phyloP scores from a whole-genome alignment of 495 filamentous ascomycete genomes.

The Aspergillus avenaceus region DNA sequence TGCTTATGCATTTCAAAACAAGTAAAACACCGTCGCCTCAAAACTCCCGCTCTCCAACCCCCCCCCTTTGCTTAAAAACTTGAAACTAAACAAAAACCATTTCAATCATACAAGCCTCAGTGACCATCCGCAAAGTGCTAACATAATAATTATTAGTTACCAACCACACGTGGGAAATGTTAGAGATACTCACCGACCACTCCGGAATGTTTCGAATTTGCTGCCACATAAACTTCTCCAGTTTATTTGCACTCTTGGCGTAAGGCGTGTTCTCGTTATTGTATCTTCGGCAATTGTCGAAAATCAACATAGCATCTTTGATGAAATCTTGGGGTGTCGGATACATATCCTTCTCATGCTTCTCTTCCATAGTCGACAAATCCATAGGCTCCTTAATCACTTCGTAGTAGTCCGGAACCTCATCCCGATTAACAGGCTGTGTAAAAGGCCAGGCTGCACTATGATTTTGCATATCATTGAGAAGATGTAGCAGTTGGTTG shows the following conservation, averaged over 20 bases:
- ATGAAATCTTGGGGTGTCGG: slow-evolving; percentile 89
- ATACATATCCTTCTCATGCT: slow-evolving; percentile 92
- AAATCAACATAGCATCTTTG: slow-evolving; percentile 84
- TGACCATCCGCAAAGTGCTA: slow-evolving; percentile 49
- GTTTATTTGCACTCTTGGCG: slow-evolving; percentile 89
- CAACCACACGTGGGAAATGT: not conserved
- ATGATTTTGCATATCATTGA: slow-evolving; percentile 95
- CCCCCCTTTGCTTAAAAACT: no score
- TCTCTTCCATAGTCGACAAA: slow-evolving; percentile 89
- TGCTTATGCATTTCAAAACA: slow-evolving; percentile 9
- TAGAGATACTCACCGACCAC: slow-evolving; percentile 70
- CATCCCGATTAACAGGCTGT: slow-evolving; percentile 88
- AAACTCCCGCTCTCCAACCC: slow-evolving; percentile 3
- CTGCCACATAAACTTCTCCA: slow-evolving; percentile 95
- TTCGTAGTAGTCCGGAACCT: slow-evolving; percentile 96
- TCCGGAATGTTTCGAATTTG: slow-evolving; percentile 92
- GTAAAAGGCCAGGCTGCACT: slow-evolving; percentile 90
- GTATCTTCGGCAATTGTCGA: slow-evolving; percentile 91
- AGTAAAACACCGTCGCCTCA: slow-evolving; percentile 8
- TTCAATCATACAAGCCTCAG: slow-evolving; percentile 7
- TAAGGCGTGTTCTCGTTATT: slow-evolving; percentile 96
- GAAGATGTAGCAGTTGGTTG: slow-evolving; percentile 83
- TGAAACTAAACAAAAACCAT: not conserved
- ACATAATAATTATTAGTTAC: slow-evolving; percentile 2
- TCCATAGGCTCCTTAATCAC: slow-evolving; percentile 99